These are phyloP conservation scores for Volvariella surrecta DNA, from an alignment of 1,284 basidiomycete species.

Conservation along the genomic window DNA sequence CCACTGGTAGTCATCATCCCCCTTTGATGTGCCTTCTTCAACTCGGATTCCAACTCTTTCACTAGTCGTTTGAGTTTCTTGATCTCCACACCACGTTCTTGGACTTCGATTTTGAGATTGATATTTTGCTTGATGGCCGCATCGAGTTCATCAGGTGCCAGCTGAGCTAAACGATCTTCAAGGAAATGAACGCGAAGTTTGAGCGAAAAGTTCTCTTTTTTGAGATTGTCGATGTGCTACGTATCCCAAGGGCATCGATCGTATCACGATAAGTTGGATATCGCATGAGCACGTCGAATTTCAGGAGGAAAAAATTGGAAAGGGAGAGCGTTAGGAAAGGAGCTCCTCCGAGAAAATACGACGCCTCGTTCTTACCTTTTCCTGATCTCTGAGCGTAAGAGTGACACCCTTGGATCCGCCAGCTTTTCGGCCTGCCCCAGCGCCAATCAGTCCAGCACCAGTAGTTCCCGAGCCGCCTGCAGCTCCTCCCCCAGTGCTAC, in stretches of 20 bases:
- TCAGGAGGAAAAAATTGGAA: neutral
- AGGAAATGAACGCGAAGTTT: slow-evolving; percentile 92
- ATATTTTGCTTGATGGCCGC: slow-evolving; percentile 91
- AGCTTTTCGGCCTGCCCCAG: slow-evolving; percentile 29
- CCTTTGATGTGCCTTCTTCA: slow-evolving; percentile 41
- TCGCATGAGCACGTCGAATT: slow-evolving; percentile 2
- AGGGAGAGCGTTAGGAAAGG: no score
- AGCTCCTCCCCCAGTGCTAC: no score
- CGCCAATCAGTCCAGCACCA: neutral
- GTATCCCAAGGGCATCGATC: slow-evolving; percentile 3
- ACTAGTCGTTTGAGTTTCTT: slow-evolving; percentile 90
- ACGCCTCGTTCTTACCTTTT: slow-evolving; percentile 74
- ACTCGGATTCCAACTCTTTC: slow-evolving; percentile 73
- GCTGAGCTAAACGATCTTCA: slow-evolving; percentile 80
- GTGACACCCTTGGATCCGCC: slow-evolving; percentile 48
- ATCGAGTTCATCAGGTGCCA: slow-evolving; percentile 89
- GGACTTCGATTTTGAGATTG: slow-evolving; percentile 88
- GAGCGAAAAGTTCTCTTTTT: slow-evolving; percentile 93
- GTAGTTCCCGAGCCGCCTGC: no score
- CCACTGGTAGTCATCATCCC: slow-evolving; percentile 17
- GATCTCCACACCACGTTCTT: slow-evolving; percentile 85
- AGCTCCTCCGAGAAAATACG: no score
- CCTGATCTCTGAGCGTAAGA: slow-evolving; percentile 86
- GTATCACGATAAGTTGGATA: no score
- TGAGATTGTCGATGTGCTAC: slow-evolving; percentile 87